Evolutionary conservation across 2,329 filamentous ascomycete species (phyloP), one percentile per base, ranked within the genome.

Genomic region (Microthyrium microscopicum): DNA sequence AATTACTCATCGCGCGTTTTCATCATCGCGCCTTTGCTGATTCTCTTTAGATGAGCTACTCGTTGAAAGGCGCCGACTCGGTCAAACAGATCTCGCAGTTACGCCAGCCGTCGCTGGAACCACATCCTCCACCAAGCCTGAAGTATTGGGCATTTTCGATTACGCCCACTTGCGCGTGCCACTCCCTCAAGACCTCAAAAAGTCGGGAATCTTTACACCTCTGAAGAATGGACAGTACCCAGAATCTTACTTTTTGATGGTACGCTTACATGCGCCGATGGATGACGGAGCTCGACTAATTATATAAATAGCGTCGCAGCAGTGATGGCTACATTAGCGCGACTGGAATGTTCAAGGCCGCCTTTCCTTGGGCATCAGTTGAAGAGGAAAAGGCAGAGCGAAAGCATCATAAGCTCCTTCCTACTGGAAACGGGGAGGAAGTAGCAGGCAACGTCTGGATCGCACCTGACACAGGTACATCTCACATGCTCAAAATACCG

Each of bases 401-500:
- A 51, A 73, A 68, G 47, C 85, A 83, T 57, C 76, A 98, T 57
- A 94, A 93, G 61, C 71, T 69, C 5, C 73, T 89, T 19, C 58
- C 71, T 21, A 77, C 77, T 20, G 91, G 85, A 7, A 92, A 84
- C 46, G 67, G 68, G 36, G 85, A 95, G 51, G 89, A 95, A 63
- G 84, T 89, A 20, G 89, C 89, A 18, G 89, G 89, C 29, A 98
- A 94, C 54, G 73, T 98, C 33, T 98, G 89, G 89, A 85, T 95
- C 32, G 73, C 83, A 29, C 84, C 87, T 5, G 66, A 77, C 42
- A 61, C 70, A 51, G 73, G 73, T 77, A 61, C 45, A 57, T 35
- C 31, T 29, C n/a, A n/a, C 8, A 18, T 19, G 9, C 20, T n/a
- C 22, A n/a, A 26, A n/a, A n/a, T n/a, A n/a, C n/a, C n/a, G n/a